Conservation (phyloP, 352 stramenopile genomes). For the Nothophytophthora sp. region DNA sequence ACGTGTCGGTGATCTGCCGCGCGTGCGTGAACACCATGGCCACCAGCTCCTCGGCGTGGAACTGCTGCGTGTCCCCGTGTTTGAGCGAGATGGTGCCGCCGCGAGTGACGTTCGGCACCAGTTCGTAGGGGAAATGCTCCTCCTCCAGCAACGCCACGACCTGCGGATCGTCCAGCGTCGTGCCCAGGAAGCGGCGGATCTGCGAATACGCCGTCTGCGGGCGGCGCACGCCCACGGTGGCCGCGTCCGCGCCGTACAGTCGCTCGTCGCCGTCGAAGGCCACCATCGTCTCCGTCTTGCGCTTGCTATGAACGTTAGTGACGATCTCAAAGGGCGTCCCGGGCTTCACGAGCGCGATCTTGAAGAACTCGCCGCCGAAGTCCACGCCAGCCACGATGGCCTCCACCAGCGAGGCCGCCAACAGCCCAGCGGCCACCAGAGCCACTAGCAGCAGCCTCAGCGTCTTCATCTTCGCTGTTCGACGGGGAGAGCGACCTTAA, state of each 20-base stretch:
- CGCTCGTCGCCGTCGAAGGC: constrained; percentile 92
- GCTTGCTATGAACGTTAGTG: constrained; percentile 98
- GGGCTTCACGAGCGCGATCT: constrained; percentile 88
- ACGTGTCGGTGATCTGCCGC: constrained; percentile 75
- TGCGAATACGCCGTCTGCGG: constrained; percentile 90
- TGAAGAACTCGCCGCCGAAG: constrained; percentile 93
- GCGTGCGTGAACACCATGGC: constrained; percentile 97
- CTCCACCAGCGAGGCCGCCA: constrained; percentile 32
- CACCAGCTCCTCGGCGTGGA: constrained; percentile 94
- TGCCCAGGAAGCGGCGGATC: constrained; percentile 91
- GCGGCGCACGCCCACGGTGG: constrained; percentile 90
- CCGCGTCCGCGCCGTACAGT: constrained; percentile 96
- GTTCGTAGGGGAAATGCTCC: constrained; percentile 80
- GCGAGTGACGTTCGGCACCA: constrained; percentile 84
- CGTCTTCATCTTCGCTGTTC: constrained; percentile 35
- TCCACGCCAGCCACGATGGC: constrained; percentile 91
- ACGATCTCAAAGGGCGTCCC: constrained; percentile 97
- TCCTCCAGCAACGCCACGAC: constrained; percentile 58
- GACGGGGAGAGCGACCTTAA: no score
- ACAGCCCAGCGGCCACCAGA: constrained; percentile 33
- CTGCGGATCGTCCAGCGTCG: constrained; percentile 74
- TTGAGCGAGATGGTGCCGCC: constrained; percentile 62
- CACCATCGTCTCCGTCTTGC: constrained; percentile 96
- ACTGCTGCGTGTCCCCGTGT: constrained; percentile 61
- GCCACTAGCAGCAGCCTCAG: constrained; percentile 27